phyloP scores from a whole-genome alignment of 805 yeast genomes.

The Metschnikowia sp. region DNA sequence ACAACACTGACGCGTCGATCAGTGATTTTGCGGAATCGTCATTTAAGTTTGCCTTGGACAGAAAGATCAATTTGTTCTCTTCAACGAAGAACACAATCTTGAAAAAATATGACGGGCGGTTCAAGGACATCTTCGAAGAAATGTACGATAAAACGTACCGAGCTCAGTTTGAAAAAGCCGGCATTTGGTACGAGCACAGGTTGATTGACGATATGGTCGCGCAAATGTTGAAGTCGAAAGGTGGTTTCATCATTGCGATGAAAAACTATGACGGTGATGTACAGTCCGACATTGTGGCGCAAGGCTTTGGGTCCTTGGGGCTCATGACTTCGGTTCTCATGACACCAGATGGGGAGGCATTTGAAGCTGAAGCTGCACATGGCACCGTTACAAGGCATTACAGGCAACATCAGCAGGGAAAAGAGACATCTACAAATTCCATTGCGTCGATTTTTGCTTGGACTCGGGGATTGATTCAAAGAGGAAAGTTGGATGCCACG shows the following conservation, averaged over 20 bases:
- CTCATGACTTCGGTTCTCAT: constrained; percentile 80
- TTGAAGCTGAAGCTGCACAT: constrained; percentile 83
- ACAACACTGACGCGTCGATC: constrained; percentile 77
- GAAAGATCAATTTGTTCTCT: constrained; percentile 60
- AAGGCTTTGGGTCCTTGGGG: constrained; percentile 82
- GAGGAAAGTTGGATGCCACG: constrained; percentile 73
- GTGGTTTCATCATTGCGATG: constrained; percentile 77
- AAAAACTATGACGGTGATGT: constrained; percentile 88
- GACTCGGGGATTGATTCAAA: constrained; percentile 79
- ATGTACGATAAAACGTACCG: constrained; percentile 59
- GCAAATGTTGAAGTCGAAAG: constrained; percentile 81
- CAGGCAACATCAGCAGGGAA: constrained; percentile 78
- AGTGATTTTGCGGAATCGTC: constrained; percentile 77
- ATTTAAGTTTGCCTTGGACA: constrained; percentile 66
- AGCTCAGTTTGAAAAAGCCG: constrained; percentile 52
- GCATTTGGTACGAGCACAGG: constrained; percentile 75
- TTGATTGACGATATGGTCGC: constrained; percentile 87
- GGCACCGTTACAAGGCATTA: constrained; percentile 86
- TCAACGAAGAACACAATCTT: constrained; percentile 80
- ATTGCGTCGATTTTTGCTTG: constrained; percentile 85
- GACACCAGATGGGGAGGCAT: constrained; percentile 84
- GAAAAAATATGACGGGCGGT: constrained; percentile 79
- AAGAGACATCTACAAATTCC: constrained; percentile 80
- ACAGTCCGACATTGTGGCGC: constrained; percentile 81
- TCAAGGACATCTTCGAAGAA: constrained; percentile 74